These are phyloP conservation scores for Stachybotrys chlorohalonatus DNA, from an alignment of 2,329 filamentous ascomycete genomes.

Conservation along the genomic window DNA sequence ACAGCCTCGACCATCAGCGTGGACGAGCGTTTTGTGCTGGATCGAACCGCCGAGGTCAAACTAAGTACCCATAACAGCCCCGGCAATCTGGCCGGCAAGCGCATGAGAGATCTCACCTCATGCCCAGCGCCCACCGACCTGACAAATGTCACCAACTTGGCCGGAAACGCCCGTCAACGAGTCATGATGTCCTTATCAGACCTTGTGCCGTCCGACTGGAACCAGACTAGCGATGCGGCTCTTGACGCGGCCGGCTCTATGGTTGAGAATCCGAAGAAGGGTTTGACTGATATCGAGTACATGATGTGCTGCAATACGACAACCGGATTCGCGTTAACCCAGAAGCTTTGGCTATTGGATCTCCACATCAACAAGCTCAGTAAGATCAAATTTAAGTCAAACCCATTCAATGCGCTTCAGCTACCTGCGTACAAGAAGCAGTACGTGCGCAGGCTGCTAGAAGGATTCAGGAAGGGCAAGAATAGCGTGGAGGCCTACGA, in stretches of 20 bases:
- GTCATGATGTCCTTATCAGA: neutral
- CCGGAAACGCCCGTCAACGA: neutral
- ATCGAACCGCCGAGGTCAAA: neutral
- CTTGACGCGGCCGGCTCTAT: neutral
- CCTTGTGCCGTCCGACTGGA: neutral
- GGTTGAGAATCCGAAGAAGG: neutral
- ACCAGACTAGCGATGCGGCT: neutral
- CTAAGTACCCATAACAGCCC: neutral
- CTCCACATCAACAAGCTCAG: neutral
- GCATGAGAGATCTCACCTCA: neutral
- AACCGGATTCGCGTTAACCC: neutral
- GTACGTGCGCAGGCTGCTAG: neutral
- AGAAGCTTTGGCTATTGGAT: neutral
- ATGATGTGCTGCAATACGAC: neutral
- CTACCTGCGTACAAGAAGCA: neutral
- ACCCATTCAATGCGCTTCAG: neutral
- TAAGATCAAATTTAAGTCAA: neutral
- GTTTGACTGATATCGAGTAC: neutral
- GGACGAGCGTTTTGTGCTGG: neutral
- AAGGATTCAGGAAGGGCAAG: neutral
- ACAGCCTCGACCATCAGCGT: neutral
- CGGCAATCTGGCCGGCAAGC: neutral
- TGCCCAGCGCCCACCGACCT: neutral
- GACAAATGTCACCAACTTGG: neutral
- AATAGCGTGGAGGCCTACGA: neutral